A percentile compares a stretch with the other conserved stretches of the same genome.
Conservation (phyloP, 75 land plant genomes). For the Cupressus sempervirens region DNA sequence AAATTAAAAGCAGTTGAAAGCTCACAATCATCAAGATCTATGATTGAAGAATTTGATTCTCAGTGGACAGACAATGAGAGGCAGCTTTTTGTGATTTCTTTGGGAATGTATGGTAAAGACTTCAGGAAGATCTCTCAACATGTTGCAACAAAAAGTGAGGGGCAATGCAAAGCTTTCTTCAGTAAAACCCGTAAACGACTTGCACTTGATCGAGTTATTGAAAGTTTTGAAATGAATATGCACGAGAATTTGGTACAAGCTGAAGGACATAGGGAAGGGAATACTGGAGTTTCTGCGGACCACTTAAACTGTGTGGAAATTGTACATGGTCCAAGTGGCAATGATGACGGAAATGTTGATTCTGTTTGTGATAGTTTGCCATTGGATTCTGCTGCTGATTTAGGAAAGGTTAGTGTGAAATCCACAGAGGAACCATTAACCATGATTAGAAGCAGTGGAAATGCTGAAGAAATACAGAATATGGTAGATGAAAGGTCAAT, state of each 20-base stretch:
- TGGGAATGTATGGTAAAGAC: constrained; percentile 42
- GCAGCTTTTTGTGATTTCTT: constrained; percentile 32
- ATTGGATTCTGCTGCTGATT: neutral
- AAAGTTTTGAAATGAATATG: constrained; percentile 16
- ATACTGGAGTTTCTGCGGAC: neutral
- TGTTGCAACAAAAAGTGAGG: constrained; percentile 34
- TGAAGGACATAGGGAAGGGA: neutral
- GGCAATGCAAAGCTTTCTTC: constrained; percentile 48
- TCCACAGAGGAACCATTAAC: neutral
- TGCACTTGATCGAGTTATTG: constrained; percentile 36
- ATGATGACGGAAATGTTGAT: neutral
- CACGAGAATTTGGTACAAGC: constrained; percentile 14
- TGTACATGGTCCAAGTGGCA: neutral
- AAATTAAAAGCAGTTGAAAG: constrained; percentile 1
- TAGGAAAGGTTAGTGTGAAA: neutral
- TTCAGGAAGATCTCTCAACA: constrained; percentile 33
- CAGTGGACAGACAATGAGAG: constrained; percentile 47
- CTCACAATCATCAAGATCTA: constrained; percentile 16
- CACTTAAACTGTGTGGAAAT: neutral
- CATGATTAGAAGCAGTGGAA: neutral
- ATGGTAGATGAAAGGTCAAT: neutral
- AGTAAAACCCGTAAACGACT: constrained; percentile 48
- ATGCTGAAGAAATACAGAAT: neutral
- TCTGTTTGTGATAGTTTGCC: neutral
- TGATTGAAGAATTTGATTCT: constrained; percentile 16